Percentiles rank a stretch among this genome's conserved stretches.
These are phyloP conservation scores for Apiotrichum porosum DNA, from an alignment of 1,284 basidiomycete genomes.

Conservation along the genomic window DNA sequence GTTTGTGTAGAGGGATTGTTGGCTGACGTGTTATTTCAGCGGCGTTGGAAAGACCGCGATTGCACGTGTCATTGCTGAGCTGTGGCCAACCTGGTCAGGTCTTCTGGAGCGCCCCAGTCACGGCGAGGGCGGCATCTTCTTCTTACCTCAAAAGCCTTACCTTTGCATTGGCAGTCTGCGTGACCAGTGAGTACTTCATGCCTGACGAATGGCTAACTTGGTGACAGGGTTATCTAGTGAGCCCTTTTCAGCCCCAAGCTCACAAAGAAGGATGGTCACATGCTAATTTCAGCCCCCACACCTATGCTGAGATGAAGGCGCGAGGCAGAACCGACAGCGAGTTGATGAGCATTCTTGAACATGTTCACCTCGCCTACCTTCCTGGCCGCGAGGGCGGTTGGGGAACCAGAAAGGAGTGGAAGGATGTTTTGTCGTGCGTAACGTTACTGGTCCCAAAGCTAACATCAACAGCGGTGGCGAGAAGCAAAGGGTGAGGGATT, in stretches of 20 bases:
- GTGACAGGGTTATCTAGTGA: constrained; percentile 44
- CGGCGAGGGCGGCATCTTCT: constrained; percentile 63
- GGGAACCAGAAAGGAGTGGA: constrained; percentile 89
- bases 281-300: constrained; percentile 71
- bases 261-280: too few relatives aligned
- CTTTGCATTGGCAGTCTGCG: constrained; percentile 79
- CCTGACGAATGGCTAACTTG: neutral
- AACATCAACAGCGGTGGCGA: constrained; percentile 71
- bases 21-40: constrained; percentile 51
- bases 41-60: constrained; percentile 93
- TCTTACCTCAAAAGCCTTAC: constrained; percentile 88
- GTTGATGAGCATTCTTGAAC: constrained; percentile 66
- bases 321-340: constrained; percentile 63
- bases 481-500: constrained; percentile 70
- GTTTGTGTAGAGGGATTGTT: too few relatives aligned
- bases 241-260: constrained; percentile 68
- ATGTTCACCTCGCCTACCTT: constrained; percentile 79
- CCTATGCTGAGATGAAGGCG: constrained; percentile 68
- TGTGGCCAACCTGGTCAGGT: constrained; percentile 64
- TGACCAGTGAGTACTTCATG: constrained; percentile 62
- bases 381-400: constrained; percentile 85
- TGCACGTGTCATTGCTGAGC: constrained; percentile 79
- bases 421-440: constrained; percentile 64
- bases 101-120: constrained; percentile 51
- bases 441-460: neutral